phyloP scores from a whole-genome alignment of 2,329 filamentous ascomycete genomes.

The Chaetomiaceae sp. region DNA sequence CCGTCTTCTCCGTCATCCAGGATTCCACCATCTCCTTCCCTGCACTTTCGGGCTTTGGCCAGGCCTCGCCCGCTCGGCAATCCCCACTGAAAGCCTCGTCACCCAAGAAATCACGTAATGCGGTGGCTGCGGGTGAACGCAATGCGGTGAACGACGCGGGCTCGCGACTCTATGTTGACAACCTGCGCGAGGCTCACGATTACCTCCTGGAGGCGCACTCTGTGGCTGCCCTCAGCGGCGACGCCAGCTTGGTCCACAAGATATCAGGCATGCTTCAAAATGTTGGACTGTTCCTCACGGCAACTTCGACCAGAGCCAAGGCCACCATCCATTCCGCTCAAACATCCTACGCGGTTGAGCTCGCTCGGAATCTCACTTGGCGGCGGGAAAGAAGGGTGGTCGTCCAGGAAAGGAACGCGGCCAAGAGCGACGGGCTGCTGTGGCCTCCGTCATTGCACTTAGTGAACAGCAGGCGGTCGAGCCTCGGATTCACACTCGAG shows the following conservation, averaged over 20 bases:
- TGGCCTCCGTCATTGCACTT: conserved; percentile 32
- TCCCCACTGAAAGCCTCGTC: conserved; percentile 33
- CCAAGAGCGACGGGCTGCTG: conserved; percentile 29
- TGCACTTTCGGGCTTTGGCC: conserved; percentile 49
- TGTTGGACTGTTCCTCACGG: conserved; percentile 59
- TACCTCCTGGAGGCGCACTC: conserved; percentile 58
- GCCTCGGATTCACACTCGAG: conserved; percentile 44
- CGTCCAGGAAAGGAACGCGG: conserved; percentile 40
- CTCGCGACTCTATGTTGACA: conserved; percentile 48
- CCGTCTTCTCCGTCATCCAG: conserved; percentile 81
- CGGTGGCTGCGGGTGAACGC: conserved; percentile 18
- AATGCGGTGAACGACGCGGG: conserved; percentile 20
- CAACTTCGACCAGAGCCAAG: conserved; percentile 45
- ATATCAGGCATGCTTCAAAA: conserved; percentile 59
- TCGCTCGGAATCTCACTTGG: conserved; percentile 64
- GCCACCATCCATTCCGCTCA: conserved; percentile 47
- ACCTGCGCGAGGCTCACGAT: conserved; percentile 59
- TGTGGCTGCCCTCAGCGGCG: conserved; percentile 45
- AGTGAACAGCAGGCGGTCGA: conserved; percentile 31
- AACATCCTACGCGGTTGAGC: conserved; percentile 59
- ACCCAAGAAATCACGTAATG: conserved; percentile 26
- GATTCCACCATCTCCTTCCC: conserved; percentile 91
- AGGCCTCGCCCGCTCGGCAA: conserved; percentile 30
- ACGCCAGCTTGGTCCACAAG: conserved; percentile 56
- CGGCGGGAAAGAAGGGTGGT: conserved; percentile 56